Evolutionary conservation across 202 grass and related monocot genomes (phyloP), one percentile per base, ranked within the genome.

Genomic region (Dendrocalamus latiflorus): DNA sequence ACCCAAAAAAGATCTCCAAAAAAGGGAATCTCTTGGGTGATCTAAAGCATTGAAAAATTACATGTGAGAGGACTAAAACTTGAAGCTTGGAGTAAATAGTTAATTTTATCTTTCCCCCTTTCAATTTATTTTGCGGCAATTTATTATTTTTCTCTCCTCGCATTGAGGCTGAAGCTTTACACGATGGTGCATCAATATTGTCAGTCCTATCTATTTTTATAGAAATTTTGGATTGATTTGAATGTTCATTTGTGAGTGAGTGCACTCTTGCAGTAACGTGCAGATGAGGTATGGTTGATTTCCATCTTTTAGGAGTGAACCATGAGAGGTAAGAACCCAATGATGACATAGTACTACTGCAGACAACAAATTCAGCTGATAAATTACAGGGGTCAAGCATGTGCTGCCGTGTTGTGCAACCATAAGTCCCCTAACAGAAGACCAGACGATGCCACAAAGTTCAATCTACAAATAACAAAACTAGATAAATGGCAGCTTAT

Each of bases 391-490:
- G 71, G 30, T 3, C 50, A 66, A 36, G 33, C 49, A 34, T 65
- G 21, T 65, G 37, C 47, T 72, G n/a, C n/a, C 4, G 13, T 58
- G 57, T 34, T 72, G 24, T 25, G 39, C 38, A 74, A 84, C 48
- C 10, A 78, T 20, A 74, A 37, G 24, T 20, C 16, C 66, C n/a
- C 48, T 78, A 41, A 22, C 16, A 74, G 36, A 47, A 58, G 39
- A 63, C 8, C 26, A 81, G 18, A 76, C 68, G 63, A 76, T 74
- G 63, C 13, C 61, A 56, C 49, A 56, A 54, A 16, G 20, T 68
- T 86, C 39, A 67, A 85, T 39, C 69, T 70, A 72, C 13, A 70
- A 78, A 68, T 30, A 82, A 59, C 11, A 66, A 4, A 81, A 56
- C 7, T 28, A 61, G 7, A 79, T 24, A 84, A 17, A 44, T 28